Percentiles rank a stretch among this genome's conserved stretches.
Evolutionary conservation across 345 rosid genomes (phyloP).

Genomic region (Euclidium syriacum): DNA sequence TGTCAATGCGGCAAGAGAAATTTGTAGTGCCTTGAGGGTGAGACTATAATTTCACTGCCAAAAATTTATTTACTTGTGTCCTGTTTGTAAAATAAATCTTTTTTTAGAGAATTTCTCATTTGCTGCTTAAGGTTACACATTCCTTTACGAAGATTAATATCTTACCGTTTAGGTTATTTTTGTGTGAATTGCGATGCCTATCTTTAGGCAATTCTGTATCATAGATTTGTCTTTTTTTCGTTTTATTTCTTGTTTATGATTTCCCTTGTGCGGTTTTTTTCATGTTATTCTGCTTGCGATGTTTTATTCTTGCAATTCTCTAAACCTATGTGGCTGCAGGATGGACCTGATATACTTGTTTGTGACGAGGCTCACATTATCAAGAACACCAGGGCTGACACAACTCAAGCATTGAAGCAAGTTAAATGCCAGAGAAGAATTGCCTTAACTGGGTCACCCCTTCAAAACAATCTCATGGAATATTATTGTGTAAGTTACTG

Average conservation of each 20-base stretch:
- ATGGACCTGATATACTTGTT: constrained; percentile 98
- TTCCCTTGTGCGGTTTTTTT: not conserved
- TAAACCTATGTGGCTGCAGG: constrained; percentile 41
- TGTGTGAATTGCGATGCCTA: not conserved
- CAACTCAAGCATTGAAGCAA: constrained; percentile 93
- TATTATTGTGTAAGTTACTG: constrained; percentile 84
- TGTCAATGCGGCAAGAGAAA: constrained; percentile 56
- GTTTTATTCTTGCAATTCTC: constrained; percentile 16
- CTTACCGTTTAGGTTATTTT: not conserved
- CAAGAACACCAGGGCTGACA: constrained; percentile 95
- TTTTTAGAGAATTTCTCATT: not conserved
- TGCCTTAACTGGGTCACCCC: constrained; percentile 99
- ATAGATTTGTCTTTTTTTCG: not conserved
- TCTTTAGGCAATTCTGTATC: not conserved
- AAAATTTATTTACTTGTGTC: not conserved
- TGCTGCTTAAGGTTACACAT: not conserved
- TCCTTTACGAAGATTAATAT: not conserved
- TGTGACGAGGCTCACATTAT: constrained; percentile 99
- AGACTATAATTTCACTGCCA: not conserved
- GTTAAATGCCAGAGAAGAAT: constrained; percentile 98
- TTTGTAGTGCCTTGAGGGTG: constrained; percentile 83
- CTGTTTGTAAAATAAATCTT: not conserved
- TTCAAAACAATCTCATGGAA: constrained; percentile 99
- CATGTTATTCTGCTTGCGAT: not conserved
- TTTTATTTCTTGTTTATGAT: not conserved